Evolutionary conservation across 345 rosid species (phyloP).

Genomic region (Boechera divaricarpa): DNA sequence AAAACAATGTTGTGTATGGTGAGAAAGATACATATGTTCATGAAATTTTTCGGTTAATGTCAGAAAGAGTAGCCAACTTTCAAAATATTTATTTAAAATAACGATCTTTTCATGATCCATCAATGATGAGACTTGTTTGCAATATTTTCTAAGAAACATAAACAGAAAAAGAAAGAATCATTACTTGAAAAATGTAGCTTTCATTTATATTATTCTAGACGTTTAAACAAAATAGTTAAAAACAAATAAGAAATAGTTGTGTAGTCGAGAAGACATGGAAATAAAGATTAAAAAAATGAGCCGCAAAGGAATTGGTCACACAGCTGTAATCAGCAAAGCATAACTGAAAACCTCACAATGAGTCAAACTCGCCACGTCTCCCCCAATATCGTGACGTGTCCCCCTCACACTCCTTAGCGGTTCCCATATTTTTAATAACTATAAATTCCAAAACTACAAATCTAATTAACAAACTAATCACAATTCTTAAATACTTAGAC

Average conservation of each 20-base stretch:
- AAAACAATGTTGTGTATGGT: too few species aligned
- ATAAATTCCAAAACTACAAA: background rate
- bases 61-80: too few species aligned
- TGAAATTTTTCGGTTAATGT: too few species aligned
- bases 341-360: slow-evolving; percentile 26
- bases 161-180: background rate
- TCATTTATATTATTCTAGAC: background rate
- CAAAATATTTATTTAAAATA: too few species aligned
- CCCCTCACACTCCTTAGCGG: background rate
- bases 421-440: background rate
- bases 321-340: slow-evolving; percentile 39
- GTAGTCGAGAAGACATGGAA: background rate
- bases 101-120: too few species aligned
- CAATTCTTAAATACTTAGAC: background rate
- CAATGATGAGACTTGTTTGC: too few species aligned
- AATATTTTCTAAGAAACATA: background rate
- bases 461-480: slow-evolving; percentile 2
- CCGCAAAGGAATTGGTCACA: slow-evolving; percentile 28
- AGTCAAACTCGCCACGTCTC: slow-evolving; percentile 33
- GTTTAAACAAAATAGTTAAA: background rate
- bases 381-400: slow-evolving; percentile 8
- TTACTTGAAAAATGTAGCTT: slow-evolving; percentile 25
- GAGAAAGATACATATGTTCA: too few species aligned
- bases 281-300: slow-evolving; percentile 5
- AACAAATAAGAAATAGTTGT: background rate